These are phyloP conservation scores for Boletus rubropictus DNA, from an alignment of 768 basidiomycete species.

Conservation along the genomic window DNA sequence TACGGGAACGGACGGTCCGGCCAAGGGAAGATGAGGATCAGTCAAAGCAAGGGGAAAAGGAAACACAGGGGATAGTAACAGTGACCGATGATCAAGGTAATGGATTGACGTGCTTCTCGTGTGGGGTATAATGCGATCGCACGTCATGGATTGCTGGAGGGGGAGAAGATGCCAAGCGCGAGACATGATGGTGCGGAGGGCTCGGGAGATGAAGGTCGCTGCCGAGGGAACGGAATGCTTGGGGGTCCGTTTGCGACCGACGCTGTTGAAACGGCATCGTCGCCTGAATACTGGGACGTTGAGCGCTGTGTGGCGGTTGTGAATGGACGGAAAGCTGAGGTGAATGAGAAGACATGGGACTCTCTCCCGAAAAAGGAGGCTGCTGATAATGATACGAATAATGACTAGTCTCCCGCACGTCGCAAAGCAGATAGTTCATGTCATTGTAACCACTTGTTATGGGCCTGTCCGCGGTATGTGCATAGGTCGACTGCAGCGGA, in stretches of 20 bases:
- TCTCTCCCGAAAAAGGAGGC: conserved; percentile 42
- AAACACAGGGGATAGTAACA: conserved; percentile 14
- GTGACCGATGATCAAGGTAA: conserved; percentile 36
- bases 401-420: conserved; percentile 44
- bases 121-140: conserved; percentile 34
- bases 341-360: conserved; percentile 39
- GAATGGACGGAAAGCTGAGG: conserved; percentile 37
- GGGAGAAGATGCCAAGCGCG: conserved; percentile 43
- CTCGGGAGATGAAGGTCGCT: conserved; percentile 48
- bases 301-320: conserved; percentile 29
- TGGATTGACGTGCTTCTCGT: conserved; percentile 45
- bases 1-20: conserved; percentile 28
- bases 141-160: conserved; percentile 34
- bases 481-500: conserved; percentile 35
- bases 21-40: conserved; percentile 18
- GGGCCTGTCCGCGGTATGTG: conserved; percentile 48
- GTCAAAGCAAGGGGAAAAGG: conserved; percentile 15
- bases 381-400: conserved; percentile 52
- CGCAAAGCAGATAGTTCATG: conserved; percentile 41
- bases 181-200: conserved; percentile 35
- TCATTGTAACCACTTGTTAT: conserved; percentile 43
- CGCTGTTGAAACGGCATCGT: conserved; percentile 49
- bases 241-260: conserved; percentile 54
- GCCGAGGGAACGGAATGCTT: conserved; percentile 42
- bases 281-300: conserved; percentile 38